Conservation (phyloP, 495 filamentous ascomycete species). For the Hapsidospora chrysogenum region DNA sequence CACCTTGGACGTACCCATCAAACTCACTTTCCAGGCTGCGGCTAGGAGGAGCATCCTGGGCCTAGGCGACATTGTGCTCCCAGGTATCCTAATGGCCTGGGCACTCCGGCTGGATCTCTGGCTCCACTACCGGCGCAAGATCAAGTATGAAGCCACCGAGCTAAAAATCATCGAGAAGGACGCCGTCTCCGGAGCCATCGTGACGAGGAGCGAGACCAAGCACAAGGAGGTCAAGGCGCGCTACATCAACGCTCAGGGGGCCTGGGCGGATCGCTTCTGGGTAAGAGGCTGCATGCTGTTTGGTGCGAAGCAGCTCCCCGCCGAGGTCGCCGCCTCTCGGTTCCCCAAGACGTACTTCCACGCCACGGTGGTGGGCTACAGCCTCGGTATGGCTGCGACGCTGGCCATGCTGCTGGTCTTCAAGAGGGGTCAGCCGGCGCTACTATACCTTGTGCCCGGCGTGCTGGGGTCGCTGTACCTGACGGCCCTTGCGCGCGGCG, state of each 20-base stretch:
- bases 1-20: constrained; percentile 80
- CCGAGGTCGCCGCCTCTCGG: constrained; percentile 21
- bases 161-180: constrained; percentile 12
- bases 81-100: constrained; percentile 77
- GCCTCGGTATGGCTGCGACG: constrained; percentile 62
- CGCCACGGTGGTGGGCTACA: constrained; percentile 61
- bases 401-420: constrained; percentile 61
- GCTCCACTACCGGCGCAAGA: constrained; percentile 49
- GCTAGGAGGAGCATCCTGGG: constrained; percentile 66
- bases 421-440: constrained; percentile 73
- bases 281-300: constrained; percentile 19
- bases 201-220: constrained; percentile 12
- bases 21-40: constrained; percentile 70
- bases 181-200: constrained; percentile 19
- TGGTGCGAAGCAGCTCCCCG: constrained; percentile 22
- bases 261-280: constrained; percentile 85
- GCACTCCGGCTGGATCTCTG: constrained; percentile 85
- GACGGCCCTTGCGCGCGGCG: constrained; percentile 56
- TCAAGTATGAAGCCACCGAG: constrained; percentile 17
- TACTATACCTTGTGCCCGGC: constrained; percentile 84
- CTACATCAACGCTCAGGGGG: constrained; percentile 40
- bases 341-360: constrained; percentile 87
- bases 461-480: constrained; percentile 63
- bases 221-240: constrained; percentile 34
- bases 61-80: constrained; percentile 86